Conservation (phyloP, 2,329 filamentous ascomycete species). For the Fusarium tricinctum region DNA sequence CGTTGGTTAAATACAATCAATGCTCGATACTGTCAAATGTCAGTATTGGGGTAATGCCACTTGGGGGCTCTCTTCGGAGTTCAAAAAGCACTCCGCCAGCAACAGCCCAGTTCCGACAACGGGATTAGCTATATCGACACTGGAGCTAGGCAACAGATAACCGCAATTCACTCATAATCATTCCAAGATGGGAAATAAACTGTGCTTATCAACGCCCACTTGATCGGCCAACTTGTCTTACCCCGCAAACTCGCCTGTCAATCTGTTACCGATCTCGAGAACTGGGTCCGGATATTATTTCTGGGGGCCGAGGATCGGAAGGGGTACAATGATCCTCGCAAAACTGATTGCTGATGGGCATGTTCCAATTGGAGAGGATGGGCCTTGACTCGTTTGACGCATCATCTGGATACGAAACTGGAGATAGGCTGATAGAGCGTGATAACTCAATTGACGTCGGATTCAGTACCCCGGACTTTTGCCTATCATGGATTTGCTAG, state of each 20-base stretch:
- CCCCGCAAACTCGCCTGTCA: conserved; percentile 26
- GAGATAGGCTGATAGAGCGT: conserved; percentile 19
- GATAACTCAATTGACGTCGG: neutral
- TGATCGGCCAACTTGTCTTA: conserved; percentile 20
- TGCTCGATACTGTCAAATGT: neutral
- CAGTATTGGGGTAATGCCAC: neutral
- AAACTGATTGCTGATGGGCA: neutral
- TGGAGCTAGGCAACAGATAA: neutral
- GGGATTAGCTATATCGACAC: neutral
- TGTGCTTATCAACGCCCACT: neutral
- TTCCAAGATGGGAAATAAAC: conserved; percentile 4
- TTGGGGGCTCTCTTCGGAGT: conserved; percentile 18
- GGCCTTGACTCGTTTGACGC: neutral
- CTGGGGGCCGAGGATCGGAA: conserved; percentile 26
- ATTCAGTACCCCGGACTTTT: neutral
- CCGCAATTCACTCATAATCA: neutral
- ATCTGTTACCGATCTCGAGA: neutral
- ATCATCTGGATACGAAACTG: neutral
- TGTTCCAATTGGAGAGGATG: conserved; percentile 3
- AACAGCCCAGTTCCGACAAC: conserved; percentile 15
- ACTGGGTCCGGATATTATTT: conserved; percentile 23
- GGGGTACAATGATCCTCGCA: conserved; percentile 13
- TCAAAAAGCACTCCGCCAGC: conserved; percentile 26
- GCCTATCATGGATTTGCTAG: neutral
- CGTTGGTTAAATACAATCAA: conserved; percentile 1